These are phyloP conservation scores for Pseudocercospora macadamiae DNA, from an alignment of 2,329 filamentous ascomycete species.

Conservation along the genomic window DNA sequence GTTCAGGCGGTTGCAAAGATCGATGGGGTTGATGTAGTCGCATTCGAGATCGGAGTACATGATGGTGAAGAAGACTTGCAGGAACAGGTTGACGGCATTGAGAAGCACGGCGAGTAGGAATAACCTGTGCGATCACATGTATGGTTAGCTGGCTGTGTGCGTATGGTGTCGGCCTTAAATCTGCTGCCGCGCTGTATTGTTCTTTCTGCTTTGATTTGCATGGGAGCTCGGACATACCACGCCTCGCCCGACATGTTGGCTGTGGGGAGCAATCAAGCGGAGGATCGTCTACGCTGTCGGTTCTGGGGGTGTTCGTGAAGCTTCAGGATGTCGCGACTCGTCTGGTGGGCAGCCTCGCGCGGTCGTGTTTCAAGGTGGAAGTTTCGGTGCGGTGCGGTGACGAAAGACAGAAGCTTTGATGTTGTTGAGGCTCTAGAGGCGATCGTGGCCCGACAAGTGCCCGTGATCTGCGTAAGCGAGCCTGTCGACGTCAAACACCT, in stretches of 20 bases:
- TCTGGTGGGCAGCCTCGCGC: not conserved
- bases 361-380: constrained; percentile 4
- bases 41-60: constrained; percentile 99
- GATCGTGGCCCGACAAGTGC: constrained; percentile 17
- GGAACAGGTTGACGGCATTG: constrained; percentile 99
- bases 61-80: constrained; percentile 99
- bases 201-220: not conserved
- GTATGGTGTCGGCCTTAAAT: constrained; percentile 5
- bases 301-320: constrained; percentile 6
- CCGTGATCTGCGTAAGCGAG: constrained; percentile 9
- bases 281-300: constrained; percentile 1
- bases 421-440: constrained; percentile 15
- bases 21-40: constrained; percentile 99
- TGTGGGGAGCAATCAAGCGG: constrained; percentile 1
- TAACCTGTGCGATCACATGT: constrained; percentile 60
- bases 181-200: not conserved
- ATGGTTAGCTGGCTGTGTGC: constrained; percentile 10
- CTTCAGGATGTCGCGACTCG: not conserved
- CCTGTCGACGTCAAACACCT: not conserved
- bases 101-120: constrained; percentile 97
- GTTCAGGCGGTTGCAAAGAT: constrained; percentile 99
- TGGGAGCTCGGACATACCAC: constrained; percentile 33
- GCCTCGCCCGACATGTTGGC: constrained; percentile 44
- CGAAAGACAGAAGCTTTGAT: constrained; percentile 5
- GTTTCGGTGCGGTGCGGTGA: constrained; percentile 8